These are phyloP conservation scores for Saxispiralis lemnorum DNA, from an alignment of 495 filamentous ascomycete genomes.

Conservation along the genomic window DNA sequence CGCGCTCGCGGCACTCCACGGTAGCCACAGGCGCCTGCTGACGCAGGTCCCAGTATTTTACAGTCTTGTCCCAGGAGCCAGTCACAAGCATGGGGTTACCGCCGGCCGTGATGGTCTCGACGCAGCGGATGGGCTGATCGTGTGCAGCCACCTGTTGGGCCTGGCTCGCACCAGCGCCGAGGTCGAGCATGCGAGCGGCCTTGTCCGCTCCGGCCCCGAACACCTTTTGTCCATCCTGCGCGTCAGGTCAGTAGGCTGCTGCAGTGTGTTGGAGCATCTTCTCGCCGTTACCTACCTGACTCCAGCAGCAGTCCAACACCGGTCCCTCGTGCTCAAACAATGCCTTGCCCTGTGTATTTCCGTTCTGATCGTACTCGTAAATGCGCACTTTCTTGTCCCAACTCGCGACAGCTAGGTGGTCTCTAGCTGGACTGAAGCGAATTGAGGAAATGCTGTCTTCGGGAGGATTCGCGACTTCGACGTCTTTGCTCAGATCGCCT, in stretches of 20 bases:
- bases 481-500: constrained; percentile 81
- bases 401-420: constrained; percentile 68
- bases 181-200: constrained; percentile 59
- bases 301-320: constrained; percentile 65
- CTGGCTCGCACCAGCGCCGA: constrained; percentile 34
- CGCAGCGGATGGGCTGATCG: constrained; percentile 60
- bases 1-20: constrained; percentile 55
- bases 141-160: constrained; percentile 54
- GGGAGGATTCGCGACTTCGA: constrained; percentile 56
- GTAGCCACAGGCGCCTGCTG: constrained; percentile 42
- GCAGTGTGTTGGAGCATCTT: background rate
- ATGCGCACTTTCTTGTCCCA: constrained; percentile 93
- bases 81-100: constrained; percentile 54
- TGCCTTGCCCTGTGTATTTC: constrained; percentile 58
- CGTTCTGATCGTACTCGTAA: constrained; percentile 62
- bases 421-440: constrained; percentile 55
- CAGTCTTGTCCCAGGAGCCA: constrained; percentile 86
- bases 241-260: background rate
- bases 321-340: constrained; percentile 60
- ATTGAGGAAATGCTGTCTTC: constrained; percentile 76
- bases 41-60: constrained; percentile 91
- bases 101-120: constrained; percentile 53
- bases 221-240: constrained; percentile 54
- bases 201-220: constrained; percentile 76
- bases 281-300: constrained; percentile 42